These are phyloP conservation scores for Sclerospora graminicola DNA, from an alignment of 352 stramenopile genomes.

Conservation along the genomic window DNA sequence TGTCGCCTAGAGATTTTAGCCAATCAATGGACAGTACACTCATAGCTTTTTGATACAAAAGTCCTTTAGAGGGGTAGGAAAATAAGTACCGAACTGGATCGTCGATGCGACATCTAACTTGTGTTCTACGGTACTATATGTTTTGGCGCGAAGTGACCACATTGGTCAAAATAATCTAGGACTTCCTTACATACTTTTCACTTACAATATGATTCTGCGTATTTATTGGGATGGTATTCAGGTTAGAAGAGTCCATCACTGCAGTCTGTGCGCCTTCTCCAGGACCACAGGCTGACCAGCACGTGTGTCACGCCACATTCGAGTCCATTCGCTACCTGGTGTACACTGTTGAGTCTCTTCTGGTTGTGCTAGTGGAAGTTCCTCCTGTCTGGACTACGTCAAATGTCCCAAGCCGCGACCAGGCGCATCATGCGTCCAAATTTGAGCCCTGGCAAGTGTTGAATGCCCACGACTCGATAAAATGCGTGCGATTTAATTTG, in stretches of 20 bases:
- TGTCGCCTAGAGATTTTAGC: too few species aligned
- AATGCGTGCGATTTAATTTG: constrained; percentile 47
- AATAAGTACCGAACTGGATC: too few species aligned
- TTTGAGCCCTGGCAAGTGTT: constrained; percentile 72
- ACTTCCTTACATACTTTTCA: too few species aligned
- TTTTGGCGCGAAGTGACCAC: too few species aligned
- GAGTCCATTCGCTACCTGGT: constrained; percentile 51
- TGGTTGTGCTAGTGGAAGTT: constrained; percentile 51
- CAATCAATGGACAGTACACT: too few species aligned
- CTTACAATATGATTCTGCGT: too few species aligned
- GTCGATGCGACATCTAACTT: too few species aligned
- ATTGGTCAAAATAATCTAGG: too few species aligned
- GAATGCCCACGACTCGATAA: constrained; percentile 30
- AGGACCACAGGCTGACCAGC: constrained; percentile 3
- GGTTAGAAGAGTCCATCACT: constrained; percentile 32
- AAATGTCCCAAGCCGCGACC: not conserved
- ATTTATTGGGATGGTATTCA: constrained; percentile 26
- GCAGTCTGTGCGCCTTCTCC: constrained; percentile 34
- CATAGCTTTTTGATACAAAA: too few species aligned
- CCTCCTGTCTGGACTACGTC: constrained; percentile 1
- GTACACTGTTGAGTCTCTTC: constrained; percentile 37
- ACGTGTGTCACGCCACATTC: constrained; percentile 31
- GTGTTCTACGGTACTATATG: too few species aligned
- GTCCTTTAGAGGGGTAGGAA: too few species aligned
- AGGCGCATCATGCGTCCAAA: constrained; percentile 14